Conservation (phyloP, 768 basidiomycete species). For the Suillus decipiens region DNA sequence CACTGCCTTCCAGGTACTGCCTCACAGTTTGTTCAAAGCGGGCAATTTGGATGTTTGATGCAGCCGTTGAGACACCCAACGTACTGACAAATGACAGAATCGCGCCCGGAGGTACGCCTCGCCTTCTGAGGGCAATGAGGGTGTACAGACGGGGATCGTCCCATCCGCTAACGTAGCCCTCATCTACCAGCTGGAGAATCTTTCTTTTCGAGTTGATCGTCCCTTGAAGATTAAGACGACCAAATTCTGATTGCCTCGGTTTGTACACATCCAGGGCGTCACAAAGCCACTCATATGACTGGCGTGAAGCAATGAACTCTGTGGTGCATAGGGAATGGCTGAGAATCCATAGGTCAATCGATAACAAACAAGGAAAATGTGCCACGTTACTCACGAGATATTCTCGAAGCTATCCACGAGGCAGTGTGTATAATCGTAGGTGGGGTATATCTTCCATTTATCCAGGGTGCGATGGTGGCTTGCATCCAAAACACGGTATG, state of each 20-base stretch:
- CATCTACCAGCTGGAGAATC: conserved; percentile 83
- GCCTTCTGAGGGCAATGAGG: conserved; percentile 90
- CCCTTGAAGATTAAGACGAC: conserved; percentile 88
- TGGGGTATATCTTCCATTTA: conserved; percentile 97
- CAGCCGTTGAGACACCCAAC: conserved; percentile 89
- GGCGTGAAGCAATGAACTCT: conserved; percentile 93
- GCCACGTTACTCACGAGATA: conserved; percentile 75
- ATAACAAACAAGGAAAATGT: not conserved
- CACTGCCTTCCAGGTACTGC: conserved; percentile 85
- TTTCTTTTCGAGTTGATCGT: conserved; percentile 98
- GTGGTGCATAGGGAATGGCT: conserved; percentile 97
- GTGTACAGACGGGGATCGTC: conserved; percentile 98
- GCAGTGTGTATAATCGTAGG: conserved; percentile 99
- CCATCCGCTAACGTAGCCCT: conserved; percentile 87
- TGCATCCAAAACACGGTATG: conserved; percentile 89
- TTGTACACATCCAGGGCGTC: conserved; percentile 98
- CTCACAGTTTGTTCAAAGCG: conserved; percentile 92
- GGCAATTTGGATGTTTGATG: conserved; percentile 79
- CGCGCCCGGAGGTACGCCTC: conserved; percentile 96
- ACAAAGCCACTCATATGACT: conserved; percentile 99
- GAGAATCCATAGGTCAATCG: not conserved
- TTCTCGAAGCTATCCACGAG: conserved; percentile 98
- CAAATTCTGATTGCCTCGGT: conserved; percentile 95
- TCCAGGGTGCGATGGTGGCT: conserved; percentile 92
- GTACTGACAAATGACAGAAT: conserved; percentile 90